Base-by-base conservation (phyloP, 73 alveolate genomes). In the Uronychia binucleata region DNA sequence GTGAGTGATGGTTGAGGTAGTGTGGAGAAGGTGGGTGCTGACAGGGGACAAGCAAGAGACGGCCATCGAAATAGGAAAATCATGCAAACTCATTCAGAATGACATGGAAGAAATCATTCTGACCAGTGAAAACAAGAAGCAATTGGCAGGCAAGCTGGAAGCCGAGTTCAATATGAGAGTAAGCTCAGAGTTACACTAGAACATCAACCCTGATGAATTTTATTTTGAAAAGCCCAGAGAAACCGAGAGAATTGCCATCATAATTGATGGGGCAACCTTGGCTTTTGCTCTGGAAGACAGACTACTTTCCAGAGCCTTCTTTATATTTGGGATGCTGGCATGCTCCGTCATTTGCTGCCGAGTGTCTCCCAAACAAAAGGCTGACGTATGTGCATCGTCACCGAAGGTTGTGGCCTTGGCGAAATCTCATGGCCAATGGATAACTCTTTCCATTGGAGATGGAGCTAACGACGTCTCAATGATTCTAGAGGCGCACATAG, bases 21-120 rank as follows among this genome's bases (percentile, higher is more conserved):
- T n/a, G n/a, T n/a, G n/a, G n/a, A n/a, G n/a, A n/a, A n/a, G n/a
- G 32, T 93, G 97, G 97, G 91, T 93, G 26, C 90, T 95, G 30
- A 95, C 99, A 14, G 99, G 99, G 59, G 99, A 95, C 79, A 95
- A 95, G 87, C 86, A 90, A 80, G 99, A 93, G 60, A 95, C 99
- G 0, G 97, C 99, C 0, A 88, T 91, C 77, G 99, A 95, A 81
- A 95, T 95, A 25, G 96, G 97, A 0, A 95, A 93, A 89, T 91
- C 97, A 58, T 93, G 99, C 86, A 90, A 93, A 80, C 88, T 95
- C 76, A 95, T 95, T 58, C 84, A 93, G 74, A 96, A 95, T 74
- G 95, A 93, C 58, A 95, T 95, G 97, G 88, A 84, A 34, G 82
- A 86, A 31, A 79, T 83, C 0, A 89, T 91, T 77, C 77, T 93